phyloP scores from a whole-genome alignment of 2,329 filamentous ascomycete species.

The Aureobasidium sp. region DNA sequence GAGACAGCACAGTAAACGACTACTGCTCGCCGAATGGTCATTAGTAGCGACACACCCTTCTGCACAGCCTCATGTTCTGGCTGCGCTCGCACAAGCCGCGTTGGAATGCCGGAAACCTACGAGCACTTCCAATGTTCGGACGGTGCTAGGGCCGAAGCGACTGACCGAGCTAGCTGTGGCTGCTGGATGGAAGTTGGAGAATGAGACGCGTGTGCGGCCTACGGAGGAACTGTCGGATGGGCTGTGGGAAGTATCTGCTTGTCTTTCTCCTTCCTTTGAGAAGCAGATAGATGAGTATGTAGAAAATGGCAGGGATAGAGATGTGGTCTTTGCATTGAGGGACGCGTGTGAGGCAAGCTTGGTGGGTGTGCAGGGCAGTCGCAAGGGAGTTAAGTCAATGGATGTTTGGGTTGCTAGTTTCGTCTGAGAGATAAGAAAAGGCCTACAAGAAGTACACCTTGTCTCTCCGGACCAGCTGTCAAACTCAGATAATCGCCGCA shows the following conservation, averaged over 20 bases:
- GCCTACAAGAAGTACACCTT: too few relatives aligned
- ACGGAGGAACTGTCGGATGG: constrained; percentile 48
- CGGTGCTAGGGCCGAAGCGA: constrained; percentile 46
- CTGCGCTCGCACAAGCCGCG: constrained; percentile 54
- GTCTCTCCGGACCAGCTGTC: too few relatives aligned
- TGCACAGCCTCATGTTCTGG: constrained; percentile 57
- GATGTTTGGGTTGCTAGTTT: constrained; percentile 17
- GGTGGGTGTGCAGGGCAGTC: neutral
- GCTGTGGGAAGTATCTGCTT: constrained; percentile 49
- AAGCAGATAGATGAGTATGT: neutral
- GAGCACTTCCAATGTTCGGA: constrained; percentile 54
- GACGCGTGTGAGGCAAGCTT: constrained; percentile 17
- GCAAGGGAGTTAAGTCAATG: neutral
- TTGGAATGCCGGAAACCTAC: constrained; percentile 29
- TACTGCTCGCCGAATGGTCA: constrained; percentile 56
- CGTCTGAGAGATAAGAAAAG: too few relatives aligned
- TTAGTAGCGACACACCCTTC: constrained; percentile 43
- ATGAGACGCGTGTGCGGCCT: constrained; percentile 41
- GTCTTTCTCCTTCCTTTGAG: constrained; percentile 9
- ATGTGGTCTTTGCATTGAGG: neutral
- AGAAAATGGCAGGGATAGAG: neutral
- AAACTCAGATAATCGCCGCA: too few relatives aligned
- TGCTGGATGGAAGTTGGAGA: constrained; percentile 42
- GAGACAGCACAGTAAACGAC: constrained; percentile 35
- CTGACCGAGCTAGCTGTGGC: constrained; percentile 42